Base-by-base conservation (phyloP, 140 eudicot genomes). In the Ambrosia hybrid region DNA sequence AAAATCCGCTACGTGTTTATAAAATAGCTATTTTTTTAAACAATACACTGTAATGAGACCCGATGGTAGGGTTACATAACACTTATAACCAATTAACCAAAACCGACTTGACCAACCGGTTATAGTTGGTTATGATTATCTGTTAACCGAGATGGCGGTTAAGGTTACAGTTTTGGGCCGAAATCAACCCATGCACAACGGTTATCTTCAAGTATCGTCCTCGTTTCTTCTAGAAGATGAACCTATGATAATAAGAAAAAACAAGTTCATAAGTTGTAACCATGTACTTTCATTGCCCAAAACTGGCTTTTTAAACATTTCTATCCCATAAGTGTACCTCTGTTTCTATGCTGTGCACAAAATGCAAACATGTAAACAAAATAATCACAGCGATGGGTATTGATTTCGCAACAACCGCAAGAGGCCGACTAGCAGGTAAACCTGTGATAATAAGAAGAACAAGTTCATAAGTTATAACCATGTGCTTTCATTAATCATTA, bases 321-420 rank as follows among this genome's bases (percentile, higher is more conserved):
- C 2, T 7, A 17, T 43, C 46, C 51, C 21, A 8, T 45, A 33
- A 5, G 26, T 45, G 59, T 66, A 78, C 79, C 83, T 48, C 16
- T 45, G 6, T 73, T 60, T 79, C 52, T 67, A 60, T 21, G 34
- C 34, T 30, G 34, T 30, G 34, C 34, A 30, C 79, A 78, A 26
- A 1, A 13, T 58, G 38, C 36, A 3, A 36, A 79, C 7, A 73
- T 62, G 69, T 51, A 74, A 15, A 78, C 82, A 48, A 89, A 78
- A 68, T 68, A 87, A 33, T 87, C 88, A 30, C 78, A 9, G 98
- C 86, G 17, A 93, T 96, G 0, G 96, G 98, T 70, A 92, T 89
- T 55, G 87, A 71, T 64, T 92, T 92, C 11, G 95, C 98, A 72
- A 84, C 45, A 15, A 68, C 77, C 14, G 34, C 34, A 30, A 30